Percentiles rank a stretch among this genome's conserved stretches.
Conservation (phyloP, 2,329 filamentous ascomycete species). For the Trichoderma citrinoviride region DNA sequence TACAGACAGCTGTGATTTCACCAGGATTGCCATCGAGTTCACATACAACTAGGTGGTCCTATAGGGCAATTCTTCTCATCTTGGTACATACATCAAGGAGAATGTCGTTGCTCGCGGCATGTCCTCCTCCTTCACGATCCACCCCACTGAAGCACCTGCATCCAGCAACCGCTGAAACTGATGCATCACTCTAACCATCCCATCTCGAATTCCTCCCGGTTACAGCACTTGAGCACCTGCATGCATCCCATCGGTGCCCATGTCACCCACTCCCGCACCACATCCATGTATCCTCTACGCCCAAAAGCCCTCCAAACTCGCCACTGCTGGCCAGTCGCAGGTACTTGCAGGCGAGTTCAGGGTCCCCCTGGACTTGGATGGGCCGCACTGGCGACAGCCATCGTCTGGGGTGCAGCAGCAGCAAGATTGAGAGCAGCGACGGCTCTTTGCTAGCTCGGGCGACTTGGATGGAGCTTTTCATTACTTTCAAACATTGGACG, state of each 20-base stretch:
- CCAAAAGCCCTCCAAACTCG: neutral
- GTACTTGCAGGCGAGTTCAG: conserved; percentile 16
- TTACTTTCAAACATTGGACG: conserved; percentile 20
- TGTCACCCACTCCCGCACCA: neutral
- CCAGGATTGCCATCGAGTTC: neutral
- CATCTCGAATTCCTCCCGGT: no score
- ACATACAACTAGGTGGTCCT: neutral
- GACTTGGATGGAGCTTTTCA: neutral
- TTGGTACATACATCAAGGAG: no score
- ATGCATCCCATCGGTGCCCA: neutral
- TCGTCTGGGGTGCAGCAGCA: conserved; percentile 25
- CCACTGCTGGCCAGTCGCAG: neutral
- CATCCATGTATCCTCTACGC: neutral
- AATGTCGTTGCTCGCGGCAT: no score
- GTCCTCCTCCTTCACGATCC: no score
- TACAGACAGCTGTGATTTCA: neutral
- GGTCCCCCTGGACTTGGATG: conserved; percentile 24
- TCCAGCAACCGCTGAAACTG: neutral
- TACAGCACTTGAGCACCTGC: neutral
- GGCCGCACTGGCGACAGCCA: conserved; percentile 21
- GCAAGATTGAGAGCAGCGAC: conserved; percentile 14
- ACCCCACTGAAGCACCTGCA: no score
- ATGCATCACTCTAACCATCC: neutral
- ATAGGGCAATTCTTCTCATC: no score
- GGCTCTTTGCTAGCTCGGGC: conserved; percentile 3